phyloP scores from a whole-genome alignment of 129 eudicot species.

The Pulicaria dysenterica region DNA sequence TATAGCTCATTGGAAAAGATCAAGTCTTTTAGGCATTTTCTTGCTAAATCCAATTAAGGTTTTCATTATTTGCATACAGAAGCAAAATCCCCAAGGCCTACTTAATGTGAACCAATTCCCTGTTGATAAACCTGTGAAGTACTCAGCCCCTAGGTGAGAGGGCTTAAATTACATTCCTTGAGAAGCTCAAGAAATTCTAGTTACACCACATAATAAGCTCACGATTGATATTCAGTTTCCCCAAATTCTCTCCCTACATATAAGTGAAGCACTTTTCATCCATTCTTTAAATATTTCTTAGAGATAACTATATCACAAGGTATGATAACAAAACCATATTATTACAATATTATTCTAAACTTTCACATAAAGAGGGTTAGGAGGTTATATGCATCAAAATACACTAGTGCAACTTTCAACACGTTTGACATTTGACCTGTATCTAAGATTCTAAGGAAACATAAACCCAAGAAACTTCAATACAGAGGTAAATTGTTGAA shows the following conservation, averaged over 20 bases:
- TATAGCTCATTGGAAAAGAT: neutral
- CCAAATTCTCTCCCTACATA: neutral
- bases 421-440: neutral
- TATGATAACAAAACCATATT: neutral
- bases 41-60: neutral
- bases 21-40: slow-evolving; percentile 1
- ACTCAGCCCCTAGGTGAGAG: neutral
- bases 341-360: neutral
- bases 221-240: neutral
- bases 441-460: too few relatives aligned
- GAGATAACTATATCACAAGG: neutral
- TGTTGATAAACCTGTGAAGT: neutral
- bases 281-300: neutral
- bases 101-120: neutral
- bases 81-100: neutral
- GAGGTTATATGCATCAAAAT: neutral
- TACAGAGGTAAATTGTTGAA: neutral
- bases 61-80: neutral
- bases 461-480: neutral
- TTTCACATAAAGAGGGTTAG: neutral
- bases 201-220: neutral
- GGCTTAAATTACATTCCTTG: neutral
- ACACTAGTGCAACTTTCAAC: neutral
- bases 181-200: neutral
- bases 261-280: neutral